Base-by-base conservation (phyloP, 1,139 yeast genomes). In the Oligophagozyma castellii region DNA sequence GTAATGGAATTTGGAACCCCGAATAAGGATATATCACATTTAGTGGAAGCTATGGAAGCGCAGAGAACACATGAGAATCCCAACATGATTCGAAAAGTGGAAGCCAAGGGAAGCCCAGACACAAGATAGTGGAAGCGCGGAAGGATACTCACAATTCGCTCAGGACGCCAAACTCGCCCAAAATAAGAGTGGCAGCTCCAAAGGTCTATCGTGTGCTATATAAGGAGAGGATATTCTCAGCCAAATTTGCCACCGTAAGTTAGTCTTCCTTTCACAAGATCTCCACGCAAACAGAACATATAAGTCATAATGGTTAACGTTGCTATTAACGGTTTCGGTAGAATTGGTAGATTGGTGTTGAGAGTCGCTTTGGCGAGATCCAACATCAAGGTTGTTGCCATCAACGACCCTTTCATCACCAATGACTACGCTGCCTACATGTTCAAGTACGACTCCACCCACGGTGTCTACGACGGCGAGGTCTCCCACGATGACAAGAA, bases 311-410 rank as follows among this genome's bases (percentile, higher is more conserved):
- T 63, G 67, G 63, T 62, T 48, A 56, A 65, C 49, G 65, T 77
- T 63, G 84, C 86, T 65, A 77, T 78, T 62, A 78, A 78, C 74
- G 92, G 92, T 55, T 78, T 78, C 76, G 92, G 92, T 56, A 74
- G 92, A 70, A 78, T 78, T 57, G 92, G 92, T 50, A 77, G 92
- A 59, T 57, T 67, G 34, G 92, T 78, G 42, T 62, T 77, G 53
- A 76, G 92, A 75, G 63, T 77, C 51, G 86, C 89, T 48, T 61
- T 76, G 48, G 33, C 58, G 36, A 74, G 84, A 70, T 56, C 63
- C 43, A 79, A 73, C 67, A 65, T 78, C 55, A 68, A 71, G 42
- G 75, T 78, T 46, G 81, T 78, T 43, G 89, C 83, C 42, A 58
- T 78, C 68, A 78, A 78, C 58, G 89, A 78, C 60, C 92, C 92